A percentile compares a stretch with the other conserved stretches of the same genome.
phyloP scores from a whole-genome alignment of 441 rosid genomes.

The Erodium trifolium region DNA sequence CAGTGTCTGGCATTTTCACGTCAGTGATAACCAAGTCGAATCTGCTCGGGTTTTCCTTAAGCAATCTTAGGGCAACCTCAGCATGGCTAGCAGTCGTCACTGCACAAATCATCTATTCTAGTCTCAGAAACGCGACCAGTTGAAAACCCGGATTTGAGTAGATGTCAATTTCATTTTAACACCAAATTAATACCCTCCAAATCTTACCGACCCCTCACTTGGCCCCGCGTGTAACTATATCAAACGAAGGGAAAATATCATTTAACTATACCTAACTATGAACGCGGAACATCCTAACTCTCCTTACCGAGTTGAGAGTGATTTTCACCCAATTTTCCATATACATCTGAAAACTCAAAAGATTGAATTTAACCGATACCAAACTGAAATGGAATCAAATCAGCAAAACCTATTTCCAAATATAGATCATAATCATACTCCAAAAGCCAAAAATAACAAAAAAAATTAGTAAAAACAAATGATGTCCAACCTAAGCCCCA shows the following conservation, averaged over 20 bases:
- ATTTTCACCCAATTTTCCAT: neutral
- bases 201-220: neutral
- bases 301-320: too few species aligned
- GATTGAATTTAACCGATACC: constrained; percentile 18
- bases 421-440: constrained; percentile 35
- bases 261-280: too few species aligned
- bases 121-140: neutral
- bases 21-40: constrained; percentile 90
- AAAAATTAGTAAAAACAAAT: neutral
- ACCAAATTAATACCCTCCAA: too few species aligned
- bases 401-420: constrained; percentile 1
- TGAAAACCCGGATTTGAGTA: too few species aligned
- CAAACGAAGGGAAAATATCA: neutral
- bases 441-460: neutral
- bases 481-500: neutral
- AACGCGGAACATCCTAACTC: too few species aligned
- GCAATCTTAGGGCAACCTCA: constrained; percentile 53
- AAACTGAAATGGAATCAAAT: constrained; percentile 12
- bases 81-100: constrained; percentile 80
- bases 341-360: neutral
- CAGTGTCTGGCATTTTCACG: constrained; percentile 96
- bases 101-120: constrained; percentile 21
- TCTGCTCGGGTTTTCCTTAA: constrained; percentile 53
- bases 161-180: constrained; percentile 17
- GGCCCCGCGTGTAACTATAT: neutral